Evolutionary conservation across 148 eudicot species (phyloP), one percentile per base, ranked within the genome.

Genomic region (Fagopyrum esculentum): DNA sequence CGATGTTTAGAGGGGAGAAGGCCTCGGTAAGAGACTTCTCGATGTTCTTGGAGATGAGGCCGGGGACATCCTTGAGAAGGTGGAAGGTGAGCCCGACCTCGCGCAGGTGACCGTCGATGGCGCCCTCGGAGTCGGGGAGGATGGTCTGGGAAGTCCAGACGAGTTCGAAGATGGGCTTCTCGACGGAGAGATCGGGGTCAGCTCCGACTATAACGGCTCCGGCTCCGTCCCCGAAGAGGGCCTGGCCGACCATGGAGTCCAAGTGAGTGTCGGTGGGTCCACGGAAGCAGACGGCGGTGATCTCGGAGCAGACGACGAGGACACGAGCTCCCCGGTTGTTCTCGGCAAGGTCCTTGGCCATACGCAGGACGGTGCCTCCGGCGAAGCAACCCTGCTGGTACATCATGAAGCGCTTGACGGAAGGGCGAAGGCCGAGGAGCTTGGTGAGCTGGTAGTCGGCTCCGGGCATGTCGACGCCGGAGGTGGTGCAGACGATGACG

Each of bases 401-500:
- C 71, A 85, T 77, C 87, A 85, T 85, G 81, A 78, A 82, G 1
- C 87, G 82, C 56, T 78, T 78, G 7, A 85, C 87, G 1, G 87
- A 85, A 10, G 87, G 87, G 9, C 81, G 77, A 17, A 85, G 85
- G 6, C 87, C 87, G 1, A 85, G 82, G 78, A 85, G 85, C 75
- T 85, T 85, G 52, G 85, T 80, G 73, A 85, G 85, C 77, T 85
- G 87, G 80, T 85, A 85, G 66, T 85, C 87, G 6, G 87, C 87
- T 4, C 87, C 87, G 2, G 87, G 87, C 87, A 85, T 85, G 82
- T 82, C 87, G n/a, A 85, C 83, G 5, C 87, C 85, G 2, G 85
- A 82, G 45, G 85, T 82, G 40, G 87, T 85, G 82, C 87, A 85
- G 78, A 85, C 69, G 63, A 85, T 78, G 26, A 85, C 80, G 26